Evolutionary conservation across 495 filamentous ascomycete species (phyloP).

Genomic region (Penicillium desertorum): DNA sequence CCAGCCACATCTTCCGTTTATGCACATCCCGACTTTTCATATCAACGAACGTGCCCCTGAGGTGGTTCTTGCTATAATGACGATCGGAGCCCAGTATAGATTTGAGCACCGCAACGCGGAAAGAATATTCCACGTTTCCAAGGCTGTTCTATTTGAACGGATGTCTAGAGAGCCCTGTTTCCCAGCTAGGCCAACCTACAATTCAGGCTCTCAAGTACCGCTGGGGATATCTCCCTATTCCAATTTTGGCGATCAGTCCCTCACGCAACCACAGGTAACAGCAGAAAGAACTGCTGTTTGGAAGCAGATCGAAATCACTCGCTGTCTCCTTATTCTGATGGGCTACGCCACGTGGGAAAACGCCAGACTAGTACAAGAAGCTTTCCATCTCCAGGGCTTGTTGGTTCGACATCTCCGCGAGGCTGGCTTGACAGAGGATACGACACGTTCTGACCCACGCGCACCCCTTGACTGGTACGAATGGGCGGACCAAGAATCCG

Average conservation of each 20-base stretch:
- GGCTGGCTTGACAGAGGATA: conserved; percentile 31
- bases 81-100: conserved; percentile 40
- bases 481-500: conserved; percentile 42
- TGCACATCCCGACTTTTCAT: conserved; percentile 38
- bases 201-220: conserved; percentile 13
- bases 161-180: conserved; percentile 30
- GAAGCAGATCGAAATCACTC: conserved; percentile 37
- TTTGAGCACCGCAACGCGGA: conserved; percentile 41
- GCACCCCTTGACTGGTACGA: conserved; percentile 37
- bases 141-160: conserved; percentile 34
- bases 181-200: conserved; percentile 11
- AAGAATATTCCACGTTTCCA: conserved; percentile 37
- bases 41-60: conserved; percentile 38
- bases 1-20: conserved; percentile 39
- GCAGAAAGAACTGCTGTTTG: conserved; percentile 16
- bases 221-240: conserved; percentile 19
- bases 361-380: conserved; percentile 39
- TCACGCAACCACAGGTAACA: conserved; percentile 8
- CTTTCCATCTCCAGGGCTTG: conserved; percentile 35
- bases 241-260: conserved; percentile 8
- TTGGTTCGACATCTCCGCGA: conserved; percentile 38
- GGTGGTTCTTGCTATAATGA: conserved; percentile 35
- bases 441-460: conserved; percentile 22
- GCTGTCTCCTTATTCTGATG: conserved; percentile 40
- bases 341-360: conserved; percentile 43